Percentiles rank a stretch among this genome's conserved stretches.
Evolutionary conservation across 2,329 filamentous ascomycete species (phyloP).

Genomic region (Alternaria brassicicola): DNA sequence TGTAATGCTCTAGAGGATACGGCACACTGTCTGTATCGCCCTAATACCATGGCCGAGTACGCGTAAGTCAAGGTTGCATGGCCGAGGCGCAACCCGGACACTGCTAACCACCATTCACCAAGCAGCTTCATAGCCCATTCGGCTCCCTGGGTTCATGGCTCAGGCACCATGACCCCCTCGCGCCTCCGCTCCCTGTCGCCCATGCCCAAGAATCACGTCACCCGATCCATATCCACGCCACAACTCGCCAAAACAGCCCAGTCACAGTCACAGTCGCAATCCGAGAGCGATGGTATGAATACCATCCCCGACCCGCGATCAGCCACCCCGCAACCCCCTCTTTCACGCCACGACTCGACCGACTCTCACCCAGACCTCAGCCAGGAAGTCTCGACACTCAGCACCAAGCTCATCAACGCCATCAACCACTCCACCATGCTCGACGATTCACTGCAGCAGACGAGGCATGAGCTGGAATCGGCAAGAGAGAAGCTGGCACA

Average conservation of each 20-base stretch:
- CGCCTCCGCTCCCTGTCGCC: slow-evolving; percentile 46
- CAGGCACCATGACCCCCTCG: slow-evolving; percentile 45
- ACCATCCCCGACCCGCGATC: slow-evolving; percentile 66
- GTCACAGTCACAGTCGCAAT: slow-evolving; percentile 49
- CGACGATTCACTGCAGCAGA: slow-evolving; percentile 83
- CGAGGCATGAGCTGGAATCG: slow-evolving; percentile 80
- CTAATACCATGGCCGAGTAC: slow-evolving; percentile 31
- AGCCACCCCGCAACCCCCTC: slow-evolving; percentile 45
- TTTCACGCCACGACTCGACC: slow-evolving; percentile 52
- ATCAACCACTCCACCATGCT: slow-evolving; percentile 95
- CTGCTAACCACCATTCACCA: slow-evolving; percentile 17
- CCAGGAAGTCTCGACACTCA: slow-evolving; percentile 84
- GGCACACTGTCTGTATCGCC: slow-evolving; percentile 8
- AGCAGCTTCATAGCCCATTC: slow-evolving; percentile 42
- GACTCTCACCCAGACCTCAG: slow-evolving; percentile 66
- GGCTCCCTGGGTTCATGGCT: slow-evolving; percentile 42
- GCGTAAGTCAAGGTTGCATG: slow-evolving; percentile 25
- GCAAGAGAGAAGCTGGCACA: slow-evolving; percentile 70
- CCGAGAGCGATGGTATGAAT: slow-evolving; percentile 66
- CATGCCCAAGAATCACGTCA: slow-evolving; percentile 46
- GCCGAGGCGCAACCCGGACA: slow-evolving; percentile 11
- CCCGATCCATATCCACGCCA: slow-evolving; percentile 47
- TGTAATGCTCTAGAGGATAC: slow-evolving; percentile 16
- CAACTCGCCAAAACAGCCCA: slow-evolving; percentile 41
- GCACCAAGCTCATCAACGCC: slow-evolving; percentile 93